Evolutionary conservation across 805 yeast genomes (phyloP), one percentile per base, ranked within the genome.

Genomic region (Sugiyamaella boreocaroliniensis): DNA sequence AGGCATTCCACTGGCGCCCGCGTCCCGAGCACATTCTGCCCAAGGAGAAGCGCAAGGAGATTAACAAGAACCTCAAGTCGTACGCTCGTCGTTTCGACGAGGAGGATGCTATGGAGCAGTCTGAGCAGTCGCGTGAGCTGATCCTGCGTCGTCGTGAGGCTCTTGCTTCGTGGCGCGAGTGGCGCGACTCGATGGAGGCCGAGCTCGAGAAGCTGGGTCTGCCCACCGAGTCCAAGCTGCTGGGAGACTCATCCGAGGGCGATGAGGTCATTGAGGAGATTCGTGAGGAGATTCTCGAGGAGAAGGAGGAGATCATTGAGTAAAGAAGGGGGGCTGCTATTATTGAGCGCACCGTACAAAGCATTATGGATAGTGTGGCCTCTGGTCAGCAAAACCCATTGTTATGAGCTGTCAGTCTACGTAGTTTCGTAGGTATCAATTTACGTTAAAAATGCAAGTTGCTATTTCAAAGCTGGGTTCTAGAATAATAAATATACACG

Each of bases 1-100:
- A 83, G 72, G 90, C 86, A 57, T 87, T 92, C 64, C 76, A 81
- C 57, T 93, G 99, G 99, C 86, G 99, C 77, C 98, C 98, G 64
- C 84, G 99, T 74, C 99, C 99, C 49, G 80, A 79, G 16, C 77
- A 89, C 1, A 71, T 83, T 59, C 80, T 93, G 66, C 75, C 83
- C 56, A 81, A 83, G 63, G 85, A 81, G 60, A 95, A 88, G 69
- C 81, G 81, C 76, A 88, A 89, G 85, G 85, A 84, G 78, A 89
- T 93, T 58, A 81, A 88, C 76, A 86, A 87, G 85, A 85, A 85
- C 74, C 74, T 92, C 75, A 81, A 84, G 68, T 92, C 87, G 71
- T 88, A 86, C 78, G 77, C 89, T 62, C 93, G 93, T 43, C 89
- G 88, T 72, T 93, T 90, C 74, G 98, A 92, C 61, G 96, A 89